Evolutionary conservation across 805 yeast species (phyloP), one percentile per base, ranked within the genome.

Genomic region (Yarrowia osloensis): DNA sequence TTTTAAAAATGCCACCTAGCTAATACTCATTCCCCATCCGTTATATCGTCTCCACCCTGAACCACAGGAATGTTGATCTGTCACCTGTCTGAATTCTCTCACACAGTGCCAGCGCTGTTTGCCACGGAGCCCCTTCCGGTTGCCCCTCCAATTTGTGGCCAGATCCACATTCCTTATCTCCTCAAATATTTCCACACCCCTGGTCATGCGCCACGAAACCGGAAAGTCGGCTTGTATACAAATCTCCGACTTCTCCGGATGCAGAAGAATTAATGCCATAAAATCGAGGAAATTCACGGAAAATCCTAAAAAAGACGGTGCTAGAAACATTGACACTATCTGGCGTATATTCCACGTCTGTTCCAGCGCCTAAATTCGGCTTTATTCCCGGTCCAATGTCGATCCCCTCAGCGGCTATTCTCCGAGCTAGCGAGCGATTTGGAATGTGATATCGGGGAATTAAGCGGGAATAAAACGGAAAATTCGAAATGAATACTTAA

Each of bases 391-490:
- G 9, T 8, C 19, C 26, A 44, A 4, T 3, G 9, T 31, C 29
- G 31, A 26, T 47, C 52, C 33, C 52, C 52, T 26, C 35, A 47
- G 52, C 52, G 52, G 52, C 52, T 47, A 47, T 47, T 9, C 28
- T 13, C n/a, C 2, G 33, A 3, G 52, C 33, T 44, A 44, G n/a
- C 31, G 17, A 15, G 8, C 6, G 29, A 8, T 6, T 17, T 37
- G 19, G 47, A 22, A 22, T 42, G 47, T 22, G 47, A 22, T 13
- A 13, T 24, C 4, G 49, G 17, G 19, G n/a, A 15, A 44, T 22
- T 19, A 22, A 21, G 1, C 8, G 2, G 15, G 24, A 7, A 21
- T 3, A 22, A 42, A 21, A 1, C 1, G 9, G n/a, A 21, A 21
- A 22, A 42, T 35, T 35, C 39, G 12, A 3, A 17, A 7, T 31